phyloP scores from a whole-genome alignment of 768 basidiomycete genomes.

The Harrya chromipes region DNA sequence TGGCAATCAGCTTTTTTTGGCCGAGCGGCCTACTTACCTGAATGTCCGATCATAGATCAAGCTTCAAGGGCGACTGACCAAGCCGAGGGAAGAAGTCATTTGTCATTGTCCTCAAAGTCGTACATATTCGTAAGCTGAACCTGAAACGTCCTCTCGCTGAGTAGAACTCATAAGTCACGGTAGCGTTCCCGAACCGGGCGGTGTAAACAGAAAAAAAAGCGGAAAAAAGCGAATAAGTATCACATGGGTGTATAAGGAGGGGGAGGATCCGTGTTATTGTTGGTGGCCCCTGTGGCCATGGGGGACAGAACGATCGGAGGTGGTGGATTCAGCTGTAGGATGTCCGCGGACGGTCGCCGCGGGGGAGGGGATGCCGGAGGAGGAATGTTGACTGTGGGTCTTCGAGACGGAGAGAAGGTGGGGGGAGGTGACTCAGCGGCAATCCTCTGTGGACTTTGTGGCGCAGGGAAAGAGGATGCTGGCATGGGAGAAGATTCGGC shows the following conservation, averaged over 20 bases:
- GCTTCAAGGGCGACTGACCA: neutral
- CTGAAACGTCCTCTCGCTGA: neutral
- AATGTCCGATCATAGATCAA: neutral
- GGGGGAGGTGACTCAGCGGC: neutral
- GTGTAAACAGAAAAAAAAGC: neutral
- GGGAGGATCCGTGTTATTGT: slow-evolving; percentile 16
- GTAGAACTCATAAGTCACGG: neutral
- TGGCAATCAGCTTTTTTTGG: too few relatives aligned
- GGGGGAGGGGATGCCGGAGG: neutral
- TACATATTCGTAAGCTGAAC: neutral
- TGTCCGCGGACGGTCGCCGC: neutral
- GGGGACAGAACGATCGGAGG: slow-evolving; percentile 4
- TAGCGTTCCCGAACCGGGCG: neutral
- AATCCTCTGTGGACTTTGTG: neutral
- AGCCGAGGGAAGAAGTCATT: neutral
- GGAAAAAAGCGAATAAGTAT: neutral
- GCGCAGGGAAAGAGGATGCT: neutral
- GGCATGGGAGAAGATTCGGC: neutral
- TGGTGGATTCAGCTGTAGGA: neutral
- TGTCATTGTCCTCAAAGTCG: slow-evolving; percentile 2
- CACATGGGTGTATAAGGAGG: slow-evolving; percentile 26
- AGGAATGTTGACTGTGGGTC: neutral
- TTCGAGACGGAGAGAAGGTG: neutral
- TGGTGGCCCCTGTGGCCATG: slow-evolving; percentile 12
- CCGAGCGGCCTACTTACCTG: too few relatives aligned